phyloP scores from a whole-genome alignment of 192 early-diverging fungal species.

The Backusella tuberculispora region DNA sequence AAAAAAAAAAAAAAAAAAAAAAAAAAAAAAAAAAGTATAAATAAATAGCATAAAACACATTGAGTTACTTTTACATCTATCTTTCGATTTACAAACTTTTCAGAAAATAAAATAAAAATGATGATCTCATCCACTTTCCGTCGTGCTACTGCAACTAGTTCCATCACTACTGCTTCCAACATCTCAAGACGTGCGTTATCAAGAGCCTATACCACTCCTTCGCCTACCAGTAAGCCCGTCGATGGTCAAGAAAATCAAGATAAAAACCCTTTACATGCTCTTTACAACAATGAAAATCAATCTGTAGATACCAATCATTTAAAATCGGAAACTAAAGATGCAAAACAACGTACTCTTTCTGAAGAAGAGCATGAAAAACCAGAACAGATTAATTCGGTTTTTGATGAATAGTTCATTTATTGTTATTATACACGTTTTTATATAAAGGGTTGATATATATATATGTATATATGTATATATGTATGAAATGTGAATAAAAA shows the following conservation, averaged over 20 bases:
- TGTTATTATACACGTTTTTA: not conserved
- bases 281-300: constrained; percentile 29
- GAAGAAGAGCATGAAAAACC: not conserved
- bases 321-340: not conserved
- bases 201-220: not conserved
- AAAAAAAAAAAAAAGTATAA: not conserved
- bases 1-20: constrained; percentile 8
- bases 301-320: constrained; percentile 1
- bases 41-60: not conserved
- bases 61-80: not conserved
- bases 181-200: not conserved
- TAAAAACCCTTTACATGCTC: constrained; percentile 19
- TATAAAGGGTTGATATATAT: not conserved
- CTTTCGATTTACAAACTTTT: not conserved
- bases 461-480: not conserved
- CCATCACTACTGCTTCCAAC: not conserved
- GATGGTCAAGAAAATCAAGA: constrained; percentile 6
- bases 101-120: no score
- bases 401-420: constrained; percentile 11
- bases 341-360: not conserved
- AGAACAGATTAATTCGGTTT: constrained; percentile 14
- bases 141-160: not conserved
- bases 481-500: not conserved
- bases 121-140: not conserved
- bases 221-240: not conserved